Evolutionary conservation across 345 rosid species (phyloP).

Genomic region (Limnanthes douglasii): DNA sequence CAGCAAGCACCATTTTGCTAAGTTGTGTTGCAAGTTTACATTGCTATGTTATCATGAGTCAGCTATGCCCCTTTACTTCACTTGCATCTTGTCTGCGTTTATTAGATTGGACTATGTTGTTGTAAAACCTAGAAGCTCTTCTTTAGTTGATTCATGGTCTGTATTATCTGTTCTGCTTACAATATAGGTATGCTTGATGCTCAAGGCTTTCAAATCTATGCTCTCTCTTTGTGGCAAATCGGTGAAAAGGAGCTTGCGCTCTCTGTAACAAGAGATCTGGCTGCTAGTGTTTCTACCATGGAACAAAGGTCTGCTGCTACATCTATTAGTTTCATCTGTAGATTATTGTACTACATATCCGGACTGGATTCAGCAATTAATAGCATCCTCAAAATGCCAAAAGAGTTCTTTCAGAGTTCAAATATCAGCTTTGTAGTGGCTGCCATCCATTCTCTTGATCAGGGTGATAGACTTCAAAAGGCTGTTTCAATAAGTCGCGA

Average conservation of each 20-base stretch:
- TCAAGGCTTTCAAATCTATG: slow-evolving; percentile 67
- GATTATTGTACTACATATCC: slow-evolving; percentile 54
- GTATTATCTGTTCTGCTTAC: too few relatives aligned
- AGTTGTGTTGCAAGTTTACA: too few relatives aligned
- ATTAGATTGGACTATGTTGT: too few relatives aligned
- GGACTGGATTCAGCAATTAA: slow-evolving; percentile 57
- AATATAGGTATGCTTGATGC: slow-evolving; percentile 72
- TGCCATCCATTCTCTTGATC: slow-evolving; percentile 71
- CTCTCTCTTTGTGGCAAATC: slow-evolving; percentile 70
- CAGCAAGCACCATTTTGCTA: too few relatives aligned
- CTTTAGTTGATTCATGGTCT: too few relatives aligned
- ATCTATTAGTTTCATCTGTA: slow-evolving; percentile 72
- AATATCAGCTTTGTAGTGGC: slow-evolving; percentile 53
- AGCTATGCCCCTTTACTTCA: too few relatives aligned
- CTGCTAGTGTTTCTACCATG: slow-evolving; percentile 39
- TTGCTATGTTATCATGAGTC: too few relatives aligned
- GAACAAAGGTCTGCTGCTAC: slow-evolving; percentile 36
- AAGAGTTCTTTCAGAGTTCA: slow-evolving; percentile 44
- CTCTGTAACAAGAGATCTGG: slow-evolving; percentile 41
- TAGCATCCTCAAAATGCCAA: slow-evolving; percentile 71
- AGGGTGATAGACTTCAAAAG: slow-evolving; percentile 39
- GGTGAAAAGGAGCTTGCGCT: slow-evolving; percentile 59
- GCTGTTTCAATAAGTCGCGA: slow-evolving; percentile 40
- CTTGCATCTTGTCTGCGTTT: too few relatives aligned
- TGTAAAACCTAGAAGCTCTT: too few relatives aligned